Conservation (phyloP, 805 yeast species). For the Candida schatavii region DNA sequence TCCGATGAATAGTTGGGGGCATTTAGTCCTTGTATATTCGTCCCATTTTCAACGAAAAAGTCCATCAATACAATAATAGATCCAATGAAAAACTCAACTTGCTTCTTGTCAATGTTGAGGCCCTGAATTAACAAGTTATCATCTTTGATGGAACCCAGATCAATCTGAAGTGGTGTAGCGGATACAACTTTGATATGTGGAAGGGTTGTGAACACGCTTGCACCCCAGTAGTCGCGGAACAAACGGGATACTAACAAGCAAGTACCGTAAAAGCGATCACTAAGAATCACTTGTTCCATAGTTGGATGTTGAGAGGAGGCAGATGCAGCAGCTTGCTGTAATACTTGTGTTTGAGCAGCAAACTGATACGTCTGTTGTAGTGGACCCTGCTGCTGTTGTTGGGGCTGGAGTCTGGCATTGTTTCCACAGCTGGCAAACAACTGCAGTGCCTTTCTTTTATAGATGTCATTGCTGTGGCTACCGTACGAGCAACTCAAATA, state of each 20-base stretch:
- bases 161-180: conserved; percentile 33
- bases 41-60: conserved; percentile 65
- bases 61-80: conserved; percentile 68
- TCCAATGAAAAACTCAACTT: conserved; percentile 67
- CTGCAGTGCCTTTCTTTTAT: conserved; percentile 46
- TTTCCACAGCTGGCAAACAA: conserved; percentile 54
- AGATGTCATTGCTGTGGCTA: conserved; percentile 41
- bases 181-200: conserved; percentile 38
- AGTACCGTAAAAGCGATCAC: conserved; percentile 89
- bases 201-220: conserved; percentile 56
- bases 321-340: conserved; percentile 11
- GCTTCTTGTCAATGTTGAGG: conserved; percentile 44
- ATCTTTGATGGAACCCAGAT: conserved; percentile 37
- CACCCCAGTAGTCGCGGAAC: conserved; percentile 76
- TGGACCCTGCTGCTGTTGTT: conserved; percentile 9
- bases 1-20: conserved; percentile 56
- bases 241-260: conserved; percentile 75
- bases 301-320: conserved; percentile 31
- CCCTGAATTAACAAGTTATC: conserved; percentile 45
- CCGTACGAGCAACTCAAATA: conserved; percentile 77
- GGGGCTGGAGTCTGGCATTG: conserved; percentile 41
- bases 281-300: conserved; percentile 76
- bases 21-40: conserved; percentile 56
- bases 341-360: conserved; percentile 11
- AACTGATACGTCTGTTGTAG: conserved; percentile 5